Evolutionary conservation across 192 early-diverging fungal genomes (phyloP).

Genomic region (Backusella luteola): DNA sequence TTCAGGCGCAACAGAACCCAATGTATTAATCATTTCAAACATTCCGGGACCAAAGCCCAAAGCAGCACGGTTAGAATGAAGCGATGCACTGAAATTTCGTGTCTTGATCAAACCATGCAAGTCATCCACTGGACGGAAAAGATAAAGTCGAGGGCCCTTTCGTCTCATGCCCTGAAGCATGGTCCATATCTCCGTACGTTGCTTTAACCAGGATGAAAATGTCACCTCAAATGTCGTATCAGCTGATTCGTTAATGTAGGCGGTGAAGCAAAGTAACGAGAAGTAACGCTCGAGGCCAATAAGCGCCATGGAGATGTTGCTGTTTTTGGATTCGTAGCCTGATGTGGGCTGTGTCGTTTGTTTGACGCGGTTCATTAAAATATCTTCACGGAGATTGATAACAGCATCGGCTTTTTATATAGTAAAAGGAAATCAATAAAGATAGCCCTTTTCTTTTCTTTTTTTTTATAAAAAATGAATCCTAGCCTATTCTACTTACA

Average conservation of each 20-base stretch:
- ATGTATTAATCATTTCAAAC: conserved; percentile 32
- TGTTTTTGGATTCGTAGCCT: conserved; percentile 11
- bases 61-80: not conserved
- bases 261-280: conserved; percentile 52
- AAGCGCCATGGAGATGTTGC: conserved; percentile 41
- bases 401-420: conserved; percentile 44
- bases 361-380: conserved; percentile 54
- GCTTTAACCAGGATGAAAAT: conserved; percentile 38
- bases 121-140: conserved; percentile 62
- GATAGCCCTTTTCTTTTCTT: not conserved
- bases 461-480: not conserved
- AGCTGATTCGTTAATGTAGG: conserved; percentile 46
- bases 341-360: conserved; percentile 39
- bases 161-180: conserved; percentile 52
- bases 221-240: conserved; percentile 19
- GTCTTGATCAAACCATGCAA: conserved; percentile 18
- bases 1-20: conserved; percentile 41
- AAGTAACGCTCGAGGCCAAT: conserved; percentile 59
- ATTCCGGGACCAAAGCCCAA: conserved; percentile 25
- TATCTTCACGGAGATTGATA: conserved; percentile 58
- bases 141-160: conserved; percentile 40
- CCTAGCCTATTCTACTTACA: conserved; percentile 26
- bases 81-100: not conserved
- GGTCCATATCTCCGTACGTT: conserved; percentile 46
- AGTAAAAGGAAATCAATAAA: no score